phyloP scores from a whole-genome alignment of 352 stramenopile genomes.

The Pythium oligandrum region DNA sequence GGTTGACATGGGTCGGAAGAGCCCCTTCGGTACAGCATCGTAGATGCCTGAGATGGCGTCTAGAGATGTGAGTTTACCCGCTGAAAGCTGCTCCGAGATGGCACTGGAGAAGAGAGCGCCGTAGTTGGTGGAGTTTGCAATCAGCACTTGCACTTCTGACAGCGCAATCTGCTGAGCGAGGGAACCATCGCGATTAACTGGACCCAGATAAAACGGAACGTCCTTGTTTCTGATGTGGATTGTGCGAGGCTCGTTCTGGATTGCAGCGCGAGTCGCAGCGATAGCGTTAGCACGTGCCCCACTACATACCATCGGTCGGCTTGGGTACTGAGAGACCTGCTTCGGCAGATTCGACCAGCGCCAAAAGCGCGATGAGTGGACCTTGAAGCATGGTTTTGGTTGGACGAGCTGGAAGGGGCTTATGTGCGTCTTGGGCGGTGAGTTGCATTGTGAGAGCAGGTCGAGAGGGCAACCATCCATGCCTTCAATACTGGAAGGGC shows the following conservation, averaged over 20 bases:
- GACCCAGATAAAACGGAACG: conserved; percentile 29
- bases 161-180: conserved; percentile 20
- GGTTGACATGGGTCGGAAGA: conserved; percentile 12
- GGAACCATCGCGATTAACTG: conserved; percentile 21
- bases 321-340: too few relatives aligned
- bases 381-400: too few relatives aligned
- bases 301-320: too few relatives aligned
- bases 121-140: neutral
- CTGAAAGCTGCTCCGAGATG: conserved; percentile 17
- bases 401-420: too few relatives aligned
- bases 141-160: conserved; percentile 17
- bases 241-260: conserved; percentile 24
- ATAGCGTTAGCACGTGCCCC: too few relatives aligned
- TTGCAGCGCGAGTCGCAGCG: neutral
- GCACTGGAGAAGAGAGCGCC: neutral
- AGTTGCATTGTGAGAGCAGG: too few relatives aligned
- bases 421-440: too few relatives aligned
- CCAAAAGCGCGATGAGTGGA: too few relatives aligned
- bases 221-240: conserved; percentile 19
- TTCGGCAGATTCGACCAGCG: too few relatives aligned
- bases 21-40: conserved; percentile 6
- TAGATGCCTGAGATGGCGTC: conserved; percentile 25
- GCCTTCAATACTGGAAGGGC: too few relatives aligned
- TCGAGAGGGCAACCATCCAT: too few relatives aligned
- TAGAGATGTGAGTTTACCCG: conserved; percentile 14